Percentiles rank a stretch among this genome's conserved stretches.
These are phyloP conservation scores for Fusarium kyushuense DNA, from an alignment of 2,329 filamentous ascomycete genomes.

Conservation along the genomic window DNA sequence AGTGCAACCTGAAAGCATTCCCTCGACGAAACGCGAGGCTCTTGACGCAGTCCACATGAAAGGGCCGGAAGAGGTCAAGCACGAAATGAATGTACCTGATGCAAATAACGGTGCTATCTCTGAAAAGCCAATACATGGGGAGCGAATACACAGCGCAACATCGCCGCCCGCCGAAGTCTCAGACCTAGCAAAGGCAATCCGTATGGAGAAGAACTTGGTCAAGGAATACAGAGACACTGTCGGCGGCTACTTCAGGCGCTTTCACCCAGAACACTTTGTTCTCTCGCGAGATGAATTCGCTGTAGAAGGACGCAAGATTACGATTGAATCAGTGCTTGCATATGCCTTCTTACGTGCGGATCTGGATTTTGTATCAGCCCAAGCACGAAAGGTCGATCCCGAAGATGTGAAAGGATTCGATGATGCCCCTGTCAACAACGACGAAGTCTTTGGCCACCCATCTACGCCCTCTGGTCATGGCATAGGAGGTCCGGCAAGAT, in stretches of 20 bases:
- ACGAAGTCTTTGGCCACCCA: constrained; percentile 80
- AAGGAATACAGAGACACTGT: constrained; percentile 84
- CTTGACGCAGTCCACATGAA: constrained; percentile 61
- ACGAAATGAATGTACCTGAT: constrained; percentile 53
- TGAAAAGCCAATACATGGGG: constrained; percentile 54
- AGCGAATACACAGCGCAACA: constrained; percentile 54
- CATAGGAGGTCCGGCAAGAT: constrained; percentile 82
- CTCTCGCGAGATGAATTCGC: constrained; percentile 52
- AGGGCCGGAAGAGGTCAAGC: constrained; percentile 59
- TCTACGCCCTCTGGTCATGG: constrained; percentile 66
- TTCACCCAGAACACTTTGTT: constrained; percentile 82
- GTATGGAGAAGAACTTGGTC: constrained; percentile 78
- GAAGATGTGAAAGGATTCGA: constrained; percentile 79
- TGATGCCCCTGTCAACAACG: constrained; percentile 84
- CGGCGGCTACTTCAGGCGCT: constrained; percentile 93
- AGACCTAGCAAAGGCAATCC: constrained; percentile 71
- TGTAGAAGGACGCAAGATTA: constrained; percentile 58
- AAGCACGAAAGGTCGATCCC: constrained; percentile 82
- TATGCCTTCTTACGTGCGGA: constrained; percentile 96
- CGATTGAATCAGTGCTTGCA: constrained; percentile 82
- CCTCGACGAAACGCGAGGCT: constrained; percentile 44
- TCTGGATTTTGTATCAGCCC: constrained; percentile 91
- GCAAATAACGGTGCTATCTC: constrained; percentile 50
- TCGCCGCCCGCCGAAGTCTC: constrained; percentile 64
- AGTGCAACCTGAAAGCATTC: constrained; percentile 24